Conservation (phyloP, 1,284 basidiomycete species). For the Pterulicium gracile region DNA sequence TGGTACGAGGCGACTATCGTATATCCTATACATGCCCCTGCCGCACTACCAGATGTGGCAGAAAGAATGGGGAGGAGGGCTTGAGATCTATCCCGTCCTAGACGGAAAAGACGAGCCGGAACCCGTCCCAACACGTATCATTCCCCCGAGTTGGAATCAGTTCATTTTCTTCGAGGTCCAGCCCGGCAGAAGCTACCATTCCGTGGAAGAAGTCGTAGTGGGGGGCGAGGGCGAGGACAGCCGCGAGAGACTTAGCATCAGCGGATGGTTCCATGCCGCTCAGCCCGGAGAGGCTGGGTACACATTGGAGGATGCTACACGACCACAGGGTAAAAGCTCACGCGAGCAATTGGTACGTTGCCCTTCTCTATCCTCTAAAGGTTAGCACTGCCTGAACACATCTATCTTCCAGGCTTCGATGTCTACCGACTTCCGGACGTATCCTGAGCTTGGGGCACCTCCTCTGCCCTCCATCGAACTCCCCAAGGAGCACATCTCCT, state of each 20-base stretch:
- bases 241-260: conserved; percentile 75
- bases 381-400: background rate
- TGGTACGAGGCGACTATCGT: conserved; percentile 88
- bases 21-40: conserved; percentile 95
- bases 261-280: conserved; percentile 94
- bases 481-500: conserved; percentile 49
- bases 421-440: conserved; percentile 48
- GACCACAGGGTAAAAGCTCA: conserved; percentile 50
- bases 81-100: conserved; percentile 84
- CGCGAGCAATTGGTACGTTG: conserved; percentile 71
- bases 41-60: conserved; percentile 61
- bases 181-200: conserved; percentile 91
- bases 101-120: conserved; percentile 44
- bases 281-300: conserved; percentile 89
- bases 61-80: conserved; percentile 84
- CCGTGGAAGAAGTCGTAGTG: conserved; percentile 94
- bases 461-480: conserved; percentile 28
- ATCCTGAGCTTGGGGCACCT: conserved; percentile 28
- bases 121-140: conserved; percentile 45
- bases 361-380: background rate
- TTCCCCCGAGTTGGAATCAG: conserved; percentile 90
- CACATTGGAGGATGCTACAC: conserved; percentile 31
- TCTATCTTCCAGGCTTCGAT: conserved; percentile 38
- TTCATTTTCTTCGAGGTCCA: conserved; percentile 92
- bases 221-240: conserved; percentile 57